Conservation (phyloP, 2,329 filamentous ascomycete genomes). For the Teratosphaeria destructans region DNA sequence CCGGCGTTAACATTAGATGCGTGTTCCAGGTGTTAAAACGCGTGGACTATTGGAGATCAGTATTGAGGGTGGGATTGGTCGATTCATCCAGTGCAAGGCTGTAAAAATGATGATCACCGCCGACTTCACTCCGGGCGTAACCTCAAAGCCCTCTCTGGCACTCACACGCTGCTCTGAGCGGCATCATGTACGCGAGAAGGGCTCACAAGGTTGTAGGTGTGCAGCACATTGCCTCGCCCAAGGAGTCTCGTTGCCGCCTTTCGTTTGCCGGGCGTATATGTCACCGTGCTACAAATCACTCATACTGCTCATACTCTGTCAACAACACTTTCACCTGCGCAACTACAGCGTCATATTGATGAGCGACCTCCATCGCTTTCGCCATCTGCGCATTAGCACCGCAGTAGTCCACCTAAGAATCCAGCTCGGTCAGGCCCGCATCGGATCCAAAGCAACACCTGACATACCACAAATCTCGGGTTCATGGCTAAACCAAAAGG, state of each 20-base stretch:
- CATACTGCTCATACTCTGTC: background rate
- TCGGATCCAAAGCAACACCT: too few species aligned
- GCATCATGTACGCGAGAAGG: too few species aligned
- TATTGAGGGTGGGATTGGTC: background rate
- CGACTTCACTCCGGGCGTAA: too few species aligned
- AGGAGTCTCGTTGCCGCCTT: background rate
- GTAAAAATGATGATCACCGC: background rate
- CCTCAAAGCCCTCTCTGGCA: too few species aligned
- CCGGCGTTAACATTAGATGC: too few species aligned
- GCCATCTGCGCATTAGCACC: background rate
- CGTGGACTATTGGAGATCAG: background rate
- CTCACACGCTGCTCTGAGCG: too few species aligned
- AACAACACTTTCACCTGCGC: background rate
- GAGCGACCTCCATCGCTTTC: background rate
- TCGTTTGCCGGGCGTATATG: background rate
- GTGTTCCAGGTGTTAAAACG: background rate
- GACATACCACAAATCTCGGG: background rate
- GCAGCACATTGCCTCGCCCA: background rate
- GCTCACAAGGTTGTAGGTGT: too few species aligned
- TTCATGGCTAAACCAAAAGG: background rate
- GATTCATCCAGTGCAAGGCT: background rate
- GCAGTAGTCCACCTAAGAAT: background rate
- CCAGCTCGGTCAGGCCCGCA: background rate
- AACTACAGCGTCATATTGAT: background rate
- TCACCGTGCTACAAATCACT: background rate